These are phyloP conservation scores for Diaporthe australafricana DNA, from an alignment of 2,329 filamentous ascomycete genomes.

Conservation along the genomic window DNA sequence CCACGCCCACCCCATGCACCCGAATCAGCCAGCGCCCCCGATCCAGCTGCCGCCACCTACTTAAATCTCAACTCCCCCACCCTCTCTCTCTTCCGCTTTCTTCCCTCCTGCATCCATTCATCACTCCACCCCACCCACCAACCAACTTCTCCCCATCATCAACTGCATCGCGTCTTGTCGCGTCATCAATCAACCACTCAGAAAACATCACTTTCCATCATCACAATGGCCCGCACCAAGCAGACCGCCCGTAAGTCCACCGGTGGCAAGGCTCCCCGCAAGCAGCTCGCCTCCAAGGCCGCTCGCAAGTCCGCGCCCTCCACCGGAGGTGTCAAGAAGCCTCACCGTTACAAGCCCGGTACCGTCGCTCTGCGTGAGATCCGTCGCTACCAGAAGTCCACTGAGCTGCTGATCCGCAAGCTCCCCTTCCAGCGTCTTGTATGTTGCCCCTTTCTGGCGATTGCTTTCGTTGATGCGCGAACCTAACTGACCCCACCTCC, in stretches of 20 bases:
- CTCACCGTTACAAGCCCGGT: conserved; percentile 89
- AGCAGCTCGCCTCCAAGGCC: conserved; percentile 99
- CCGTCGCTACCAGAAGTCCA: conserved; percentile 97
- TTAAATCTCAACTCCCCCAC: conserved; percentile 59
- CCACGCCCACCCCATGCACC: conserved; percentile 39
- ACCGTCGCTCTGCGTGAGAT: conserved; percentile 99
- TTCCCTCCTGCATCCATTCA: conserved; percentile 46
- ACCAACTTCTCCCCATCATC: conserved; percentile 45
- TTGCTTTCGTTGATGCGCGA: not conserved
- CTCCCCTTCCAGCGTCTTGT: conserved; percentile 96
- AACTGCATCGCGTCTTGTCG: conserved; percentile 41
- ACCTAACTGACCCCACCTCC: conserved; percentile 40
- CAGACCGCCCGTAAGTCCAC: conserved; percentile 81
- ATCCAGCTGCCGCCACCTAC: conserved; percentile 44
- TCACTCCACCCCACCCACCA: conserved; percentile 43
- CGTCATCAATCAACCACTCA: conserved; percentile 41
- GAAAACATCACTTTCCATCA: conserved; percentile 43
- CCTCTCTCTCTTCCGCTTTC: conserved; percentile 49
- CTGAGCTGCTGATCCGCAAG: conserved; percentile 96
- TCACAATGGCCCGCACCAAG: conserved; percentile 73
- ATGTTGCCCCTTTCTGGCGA: conserved; percentile 46
- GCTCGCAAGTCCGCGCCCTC: conserved; percentile 98
- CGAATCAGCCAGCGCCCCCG: conserved; percentile 51
- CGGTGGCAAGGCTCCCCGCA: conserved; percentile 83
- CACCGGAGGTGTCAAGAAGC: conserved; percentile 97